Evolutionary conservation across 2,329 filamentous ascomycete genomes (phyloP).

Genomic region (Incumbomyces delicatus): DNA sequence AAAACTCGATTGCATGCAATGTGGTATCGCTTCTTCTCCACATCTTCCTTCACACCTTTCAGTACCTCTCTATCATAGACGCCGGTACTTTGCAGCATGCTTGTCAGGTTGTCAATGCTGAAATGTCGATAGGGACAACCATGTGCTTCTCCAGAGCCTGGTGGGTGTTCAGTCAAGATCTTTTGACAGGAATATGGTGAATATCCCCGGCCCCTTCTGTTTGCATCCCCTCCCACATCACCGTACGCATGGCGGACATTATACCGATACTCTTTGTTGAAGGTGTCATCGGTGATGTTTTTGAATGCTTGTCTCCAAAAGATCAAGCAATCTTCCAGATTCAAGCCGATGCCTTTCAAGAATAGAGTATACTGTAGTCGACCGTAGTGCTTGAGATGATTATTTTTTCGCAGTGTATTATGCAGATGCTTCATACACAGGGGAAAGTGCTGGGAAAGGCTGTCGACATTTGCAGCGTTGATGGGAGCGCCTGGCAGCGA

Average conservation of each 20-base stretch:
- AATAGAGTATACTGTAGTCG: conserved; percentile 93
- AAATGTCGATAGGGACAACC: conserved; percentile 97
- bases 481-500: conserved; percentile 63
- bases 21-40: conserved; percentile 78
- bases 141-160: conserved; percentile 77
- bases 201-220: conserved; percentile 77
- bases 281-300: conserved; percentile 81
- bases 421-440: conserved; percentile 93
- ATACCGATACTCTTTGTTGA: conserved; percentile 96
- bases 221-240: conserved; percentile 86
- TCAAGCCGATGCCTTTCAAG: conserved; percentile 88
- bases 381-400: conserved; percentile 85
- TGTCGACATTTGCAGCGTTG: conserved; percentile 68
- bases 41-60: conserved; percentile 76
- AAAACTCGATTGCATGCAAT: conserved; percentile 96
- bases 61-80: conserved; percentile 69
- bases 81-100: conserved; percentile 66
- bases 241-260: conserved; percentile 93
- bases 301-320: conserved; percentile 88
- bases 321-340: conserved; percentile 76
- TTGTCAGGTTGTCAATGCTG: conserved; percentile 71
- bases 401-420: conserved; percentile 71
- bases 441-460: conserved; percentile 70
- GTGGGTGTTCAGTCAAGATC: conserved; percentile 79
- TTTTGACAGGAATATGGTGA: conserved; percentile 91